Base-by-base conservation (phyloP, 2,329 filamentous ascomycete species). In the Macrophomina tecta region DNA sequence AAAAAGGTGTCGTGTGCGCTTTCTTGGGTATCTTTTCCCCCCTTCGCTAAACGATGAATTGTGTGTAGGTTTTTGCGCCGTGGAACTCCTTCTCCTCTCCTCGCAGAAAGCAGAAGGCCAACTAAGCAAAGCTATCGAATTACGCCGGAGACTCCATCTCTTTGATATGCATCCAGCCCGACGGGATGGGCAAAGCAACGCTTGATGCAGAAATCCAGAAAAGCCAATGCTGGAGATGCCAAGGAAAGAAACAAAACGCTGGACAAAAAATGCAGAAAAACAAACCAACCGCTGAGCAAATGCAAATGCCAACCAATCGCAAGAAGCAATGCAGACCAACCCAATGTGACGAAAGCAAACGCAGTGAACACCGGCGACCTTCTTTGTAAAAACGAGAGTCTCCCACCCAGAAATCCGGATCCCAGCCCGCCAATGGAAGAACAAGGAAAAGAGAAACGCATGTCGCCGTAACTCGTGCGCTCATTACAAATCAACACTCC, bases 401-500 rank as follows among this genome's bases (percentile, higher is more conserved):
- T 23, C 3, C 58, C 12, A 3, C 23, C 42, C 30, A 42, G 23
- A 38, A 55, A 9, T 8, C 49, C 51, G 4, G 23, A 36, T 61
- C 42, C 58, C 42, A 28, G 48, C 58, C 58, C 49, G 58, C 32
- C 30, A 46, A 46, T 36, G 28, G 34, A 38, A 55, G 16, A 55
- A 55, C 11, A 14, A 55, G n/a, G 28, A 14, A 61, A 61, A 61
- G 12, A 61, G 42, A 61, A 30, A 61, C 58, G 58, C 42, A 49
- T 61, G 32, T 18, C 58, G 58, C 58, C 58, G 58, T 61, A 61
- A 61, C 58, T 61, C 58, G 58, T 61, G 58, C 58, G 58, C 58
- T 61, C 58, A 61, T 61, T 61, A 61, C 58, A 61, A 32, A 45
- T 61, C 58, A 14, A 48, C 28, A 42, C 58, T 61, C 58, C 58